phyloP scores from a whole-genome alignment of 1,284 basidiomycete species.

The Clitocybe nebularis region DNA sequence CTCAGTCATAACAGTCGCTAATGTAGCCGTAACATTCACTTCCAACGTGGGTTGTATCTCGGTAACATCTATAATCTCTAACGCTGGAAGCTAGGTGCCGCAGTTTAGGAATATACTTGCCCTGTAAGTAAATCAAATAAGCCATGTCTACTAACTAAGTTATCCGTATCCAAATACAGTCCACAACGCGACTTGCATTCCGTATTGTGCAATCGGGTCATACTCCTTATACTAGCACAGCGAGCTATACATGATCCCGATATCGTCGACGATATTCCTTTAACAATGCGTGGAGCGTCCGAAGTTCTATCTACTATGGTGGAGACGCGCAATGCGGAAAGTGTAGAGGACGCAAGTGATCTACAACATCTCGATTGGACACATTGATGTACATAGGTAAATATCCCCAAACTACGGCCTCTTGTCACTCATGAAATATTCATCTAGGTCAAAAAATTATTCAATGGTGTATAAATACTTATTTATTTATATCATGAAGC shows the following conservation, averaged over 20 bases:
- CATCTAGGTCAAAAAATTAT: no score
- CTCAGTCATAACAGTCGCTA: not conserved
- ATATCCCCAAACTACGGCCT: no score
- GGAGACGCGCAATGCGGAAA: not conserved
- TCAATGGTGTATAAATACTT: no score
- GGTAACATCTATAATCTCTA: not conserved
- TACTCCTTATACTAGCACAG: constrained; percentile 34
- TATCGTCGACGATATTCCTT: not conserved
- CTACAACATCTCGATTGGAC: no score
- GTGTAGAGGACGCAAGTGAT: no score
- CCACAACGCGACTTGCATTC: constrained; percentile 42
- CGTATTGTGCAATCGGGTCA: constrained; percentile 36
- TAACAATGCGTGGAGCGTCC: not conserved
- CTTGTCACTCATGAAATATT: no score
- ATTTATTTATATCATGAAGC: no score
- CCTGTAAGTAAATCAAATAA: constrained; percentile 24
- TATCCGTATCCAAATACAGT: constrained; percentile 18
- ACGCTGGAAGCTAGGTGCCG: not conserved
- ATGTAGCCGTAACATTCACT: not conserved
- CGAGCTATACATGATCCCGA: constrained; percentile 7
- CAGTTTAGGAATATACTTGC: constrained; percentile 30
- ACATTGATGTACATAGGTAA: no score
- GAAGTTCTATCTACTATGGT: not conserved
- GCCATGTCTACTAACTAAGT: no score
- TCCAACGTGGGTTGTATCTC: not conserved